A percentile compares a stretch with the other conserved stretches of the same genome.
These are phyloP conservation scores for Globisporangium nagaii DNA, from an alignment of 352 stramenopile genomes.

Conservation along the genomic window DNA sequence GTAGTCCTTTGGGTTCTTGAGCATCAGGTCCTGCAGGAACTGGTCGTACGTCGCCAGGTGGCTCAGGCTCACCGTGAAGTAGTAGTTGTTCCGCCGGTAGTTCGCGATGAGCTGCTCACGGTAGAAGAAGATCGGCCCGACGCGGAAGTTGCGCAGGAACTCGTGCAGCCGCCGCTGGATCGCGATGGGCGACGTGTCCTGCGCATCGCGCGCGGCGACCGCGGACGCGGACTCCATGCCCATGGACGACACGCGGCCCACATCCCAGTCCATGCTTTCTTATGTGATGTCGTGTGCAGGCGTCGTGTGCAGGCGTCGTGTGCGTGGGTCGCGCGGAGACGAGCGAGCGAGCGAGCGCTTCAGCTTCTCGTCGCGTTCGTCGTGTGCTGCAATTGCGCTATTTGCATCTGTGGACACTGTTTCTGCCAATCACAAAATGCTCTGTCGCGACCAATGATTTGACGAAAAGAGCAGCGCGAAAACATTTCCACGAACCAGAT, in stretches of 20 bases:
- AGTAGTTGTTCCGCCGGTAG: slow-evolving; percentile 65
- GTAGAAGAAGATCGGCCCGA: slow-evolving; percentile 86
- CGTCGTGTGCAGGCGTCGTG: no score
- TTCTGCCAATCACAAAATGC: no score
- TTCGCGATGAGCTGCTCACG: slow-evolving; percentile 86
- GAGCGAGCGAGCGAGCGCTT: no score
- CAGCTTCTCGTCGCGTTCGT: neutral
- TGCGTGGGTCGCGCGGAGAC: no score
- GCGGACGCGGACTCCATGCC: slow-evolving; percentile 66
- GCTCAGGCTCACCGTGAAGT: slow-evolving; percentile 79
- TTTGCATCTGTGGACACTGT: no score
- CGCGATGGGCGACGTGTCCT: slow-evolving; percentile 46
- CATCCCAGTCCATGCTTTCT: slow-evolving; percentile 75
- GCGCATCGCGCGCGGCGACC: slow-evolving; percentile 38
- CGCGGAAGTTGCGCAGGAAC: slow-evolving; percentile 86
- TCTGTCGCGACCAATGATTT: no score
- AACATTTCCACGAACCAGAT: no score
- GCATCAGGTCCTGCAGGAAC: slow-evolving; percentile 79
- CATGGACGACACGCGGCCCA: slow-evolving; percentile 70
- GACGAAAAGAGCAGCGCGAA: no score
- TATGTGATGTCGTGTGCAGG: neutral
- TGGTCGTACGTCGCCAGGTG: slow-evolving; percentile 86
- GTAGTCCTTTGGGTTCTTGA: slow-evolving; percentile 82
- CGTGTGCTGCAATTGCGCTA: no score
- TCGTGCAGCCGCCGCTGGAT: slow-evolving; percentile 63